These are phyloP conservation scores for Wickerhamomyces chaumierensis DNA, from an alignment of 805 yeast genomes.

Conservation along the genomic window DNA sequence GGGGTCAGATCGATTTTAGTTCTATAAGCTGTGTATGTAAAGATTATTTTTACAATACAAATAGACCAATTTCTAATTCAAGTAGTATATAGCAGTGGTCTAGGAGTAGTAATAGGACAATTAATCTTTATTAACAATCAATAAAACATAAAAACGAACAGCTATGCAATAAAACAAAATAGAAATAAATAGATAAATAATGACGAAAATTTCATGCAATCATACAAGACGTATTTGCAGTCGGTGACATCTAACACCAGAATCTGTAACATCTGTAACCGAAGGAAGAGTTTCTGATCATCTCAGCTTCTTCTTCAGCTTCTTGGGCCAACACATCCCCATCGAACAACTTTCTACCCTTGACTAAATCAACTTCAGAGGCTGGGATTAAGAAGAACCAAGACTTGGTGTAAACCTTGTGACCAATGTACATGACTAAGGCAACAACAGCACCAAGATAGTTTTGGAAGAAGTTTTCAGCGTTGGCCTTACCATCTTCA, in stretches of 20 bases:
- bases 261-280: conserved; percentile 12
- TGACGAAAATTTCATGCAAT: too few species aligned
- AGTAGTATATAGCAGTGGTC: too few species aligned
- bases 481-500: conserved; percentile 24
- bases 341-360: conserved; percentile 34
- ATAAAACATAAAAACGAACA: too few species aligned
- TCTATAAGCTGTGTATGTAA: neutral
- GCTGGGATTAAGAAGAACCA: conserved; percentile 24
- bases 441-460: conserved; percentile 39
- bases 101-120: too few species aligned
- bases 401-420: conserved; percentile 34
- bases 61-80: too few species aligned
- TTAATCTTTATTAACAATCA: too few species aligned
- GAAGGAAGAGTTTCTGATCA: conserved; percentile 11
- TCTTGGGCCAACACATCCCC: conserved; percentile 29
- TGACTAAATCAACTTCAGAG: conserved; percentile 31
- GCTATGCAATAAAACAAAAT: too few species aligned
- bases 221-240: too few species aligned
- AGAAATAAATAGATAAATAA: too few species aligned
- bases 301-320: conserved; percentile 24
- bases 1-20: conserved; percentile 30
- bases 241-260: conserved; percentile 20
- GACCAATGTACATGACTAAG: conserved; percentile 33
- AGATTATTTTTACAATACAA: too few species aligned
- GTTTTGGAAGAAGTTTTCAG: conserved; percentile 36